Percentiles rank a stretch among this genome's conserved stretches.
Evolutionary conservation across 2,329 filamentous ascomycete genomes (phyloP).

Genomic region (Colletotrichum agaves): DNA sequence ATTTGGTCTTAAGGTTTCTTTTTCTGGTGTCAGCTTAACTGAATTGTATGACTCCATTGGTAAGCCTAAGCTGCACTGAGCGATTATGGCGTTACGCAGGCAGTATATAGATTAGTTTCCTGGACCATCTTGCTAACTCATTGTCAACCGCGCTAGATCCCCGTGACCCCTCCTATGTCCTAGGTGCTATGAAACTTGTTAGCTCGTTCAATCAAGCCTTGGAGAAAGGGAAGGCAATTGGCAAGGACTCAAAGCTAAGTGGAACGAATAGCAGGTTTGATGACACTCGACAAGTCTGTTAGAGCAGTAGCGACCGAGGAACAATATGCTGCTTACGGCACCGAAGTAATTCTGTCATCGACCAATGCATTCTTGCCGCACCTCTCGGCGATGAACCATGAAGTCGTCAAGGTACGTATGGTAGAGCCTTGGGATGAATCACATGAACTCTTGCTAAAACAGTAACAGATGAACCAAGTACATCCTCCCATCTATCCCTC

Average conservation of each 20-base stretch:
- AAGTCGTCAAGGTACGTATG: slow-evolving; percentile 41
- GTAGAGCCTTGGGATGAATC: background rate
- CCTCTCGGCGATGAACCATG: slow-evolving; percentile 51
- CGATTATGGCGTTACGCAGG: no score
- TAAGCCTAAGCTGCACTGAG: no score
- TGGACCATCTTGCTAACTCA: background rate
- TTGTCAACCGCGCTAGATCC: slow-evolving; percentile 42
- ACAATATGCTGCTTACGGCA: slow-evolving; percentile 43
- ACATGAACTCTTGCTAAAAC: background rate
- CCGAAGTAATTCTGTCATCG: slow-evolving; percentile 42
- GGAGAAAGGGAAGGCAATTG: slow-evolving; percentile 37
- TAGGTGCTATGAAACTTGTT: slow-evolving; percentile 49
- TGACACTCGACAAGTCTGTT: slow-evolving; percentile 50
- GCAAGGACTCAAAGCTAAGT: slow-evolving; percentile 44
- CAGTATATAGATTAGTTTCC: no score
- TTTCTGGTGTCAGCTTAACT: no score
- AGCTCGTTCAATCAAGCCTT: slow-evolving; percentile 43
- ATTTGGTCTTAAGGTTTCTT: no score
- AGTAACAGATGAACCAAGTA: background rate
- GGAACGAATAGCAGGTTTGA: slow-evolving; percentile 46
- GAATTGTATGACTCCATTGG: no score
- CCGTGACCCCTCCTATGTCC: slow-evolving; percentile 52
- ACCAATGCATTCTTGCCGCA: slow-evolving; percentile 48
- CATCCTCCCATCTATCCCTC: background rate
- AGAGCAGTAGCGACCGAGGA: slow-evolving; percentile 41